A percentile compares a stretch with the other conserved stretches of the same genome.
These are phyloP conservation scores for Xylaria scruposa DNA, from an alignment of 495 filamentous ascomycete species.

Conservation along the genomic window DNA sequence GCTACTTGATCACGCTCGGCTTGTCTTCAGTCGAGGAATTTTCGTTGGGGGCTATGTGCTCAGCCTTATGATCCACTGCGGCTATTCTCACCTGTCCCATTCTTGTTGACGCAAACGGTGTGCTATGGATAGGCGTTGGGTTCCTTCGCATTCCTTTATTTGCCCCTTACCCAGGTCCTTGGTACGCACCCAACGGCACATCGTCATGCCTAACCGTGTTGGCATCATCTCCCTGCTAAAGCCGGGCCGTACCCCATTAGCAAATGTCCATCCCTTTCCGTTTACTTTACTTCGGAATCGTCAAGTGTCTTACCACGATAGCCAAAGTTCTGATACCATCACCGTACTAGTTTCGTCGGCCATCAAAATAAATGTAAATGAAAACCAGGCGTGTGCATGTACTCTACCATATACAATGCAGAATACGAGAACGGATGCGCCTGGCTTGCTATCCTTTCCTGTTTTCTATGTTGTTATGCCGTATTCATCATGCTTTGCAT, in stretches of 20 bases:
- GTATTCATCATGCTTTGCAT: neutral
- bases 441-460: neutral
- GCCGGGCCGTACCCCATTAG: neutral
- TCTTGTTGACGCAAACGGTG: neutral
- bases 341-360: neutral
- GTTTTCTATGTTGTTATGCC: neutral
- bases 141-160: neutral
- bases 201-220: slow-evolving; percentile 8
- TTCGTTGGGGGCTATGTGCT: slow-evolving; percentile 12
- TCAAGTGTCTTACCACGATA: neutral
- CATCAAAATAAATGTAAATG: neutral
- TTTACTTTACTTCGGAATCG: neutral
- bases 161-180: neutral
- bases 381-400: neutral
- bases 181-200: slow-evolving; percentile 18
- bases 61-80: slow-evolving; percentile 21
- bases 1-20: neutral
- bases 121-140: neutral
- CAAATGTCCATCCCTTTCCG: neutral
- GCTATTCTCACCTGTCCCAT: slow-evolving; percentile 5
- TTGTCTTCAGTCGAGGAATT: neutral
- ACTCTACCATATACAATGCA: neutral
- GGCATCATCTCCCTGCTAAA: slow-evolving; percentile 6
- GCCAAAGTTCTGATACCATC: neutral
- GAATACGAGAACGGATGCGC: slow-evolving; percentile 1